Evolutionary conservation across 1,284 basidiomycete genomes (phyloP), one percentile per base, ranked within the genome.

Genomic region (Cryptococcus jaspeensis): DNA sequence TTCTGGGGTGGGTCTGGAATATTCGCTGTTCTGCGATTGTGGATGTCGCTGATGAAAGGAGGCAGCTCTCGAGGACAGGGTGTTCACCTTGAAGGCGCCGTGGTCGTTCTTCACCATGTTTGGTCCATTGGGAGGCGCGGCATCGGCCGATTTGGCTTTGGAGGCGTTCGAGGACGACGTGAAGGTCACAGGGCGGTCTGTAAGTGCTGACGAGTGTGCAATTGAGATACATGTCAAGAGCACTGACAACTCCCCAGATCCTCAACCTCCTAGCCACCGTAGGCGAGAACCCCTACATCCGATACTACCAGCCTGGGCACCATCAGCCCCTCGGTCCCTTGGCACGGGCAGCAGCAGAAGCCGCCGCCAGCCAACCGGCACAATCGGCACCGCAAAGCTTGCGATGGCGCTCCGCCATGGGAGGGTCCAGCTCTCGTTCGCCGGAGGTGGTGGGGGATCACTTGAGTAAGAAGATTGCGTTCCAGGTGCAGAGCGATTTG

Each of bases 271-370:
- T 95, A 74, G 88, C 97, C 23, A 87, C 91, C 0, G 79, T 99
- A 50, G 90, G 93, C 72, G 96, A 99, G 75, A 92, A 88, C 69
- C 96, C 96, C 0, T 88, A 87, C 72, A 90, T 99, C 64, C 88
- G 96, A 23, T 99, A 97, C 79, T 97, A 97, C 76, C 80, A 89
- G 53, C 92, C 95, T 3, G 79, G 84, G 11, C 84, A 90, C 66
- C 91, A 96, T 70, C 81, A 83, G 1, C 92, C 93, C 0, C 82
- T 99, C 16, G 95, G 96, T 1, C 86, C 94, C 0, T 83, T 94
- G 42, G 85, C 86, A 0, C 35, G 59, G 6, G 50, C 50, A 42
- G 54, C 58, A 20, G 50, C 67, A 54, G 55, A 64, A 85, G 84
- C 48, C 81, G 85, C 44, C 12, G 62, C 63, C 15, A 56, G 53